These are phyloP conservation scores for Royoungia palumana DNA, from an alignment of 768 basidiomycete genomes.

Conservation along the genomic window DNA sequence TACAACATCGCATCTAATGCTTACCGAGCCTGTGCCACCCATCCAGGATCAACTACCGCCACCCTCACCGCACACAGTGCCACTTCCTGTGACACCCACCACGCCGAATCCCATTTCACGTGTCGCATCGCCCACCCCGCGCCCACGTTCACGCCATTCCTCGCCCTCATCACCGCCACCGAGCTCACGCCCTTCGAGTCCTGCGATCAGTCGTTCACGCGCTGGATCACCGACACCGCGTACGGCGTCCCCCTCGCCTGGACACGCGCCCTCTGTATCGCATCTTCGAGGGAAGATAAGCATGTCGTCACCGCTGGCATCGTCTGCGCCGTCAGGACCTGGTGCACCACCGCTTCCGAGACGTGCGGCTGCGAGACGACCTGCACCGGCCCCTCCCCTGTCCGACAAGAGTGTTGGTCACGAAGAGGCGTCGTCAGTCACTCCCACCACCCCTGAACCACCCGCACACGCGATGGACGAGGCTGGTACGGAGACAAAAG, in stretches of 20 bases:
- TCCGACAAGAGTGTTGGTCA: neutral
- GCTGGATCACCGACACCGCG: constrained; percentile 22
- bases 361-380: constrained; percentile 55
- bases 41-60: constrained; percentile 9
- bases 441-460: neutral
- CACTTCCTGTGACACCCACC: constrained; percentile 27
- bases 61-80: constrained; percentile 18
- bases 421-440: constrained; percentile 1
- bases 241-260: constrained; percentile 12
- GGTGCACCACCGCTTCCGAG: constrained; percentile 59
- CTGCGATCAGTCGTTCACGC: constrained; percentile 23
- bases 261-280: neutral
- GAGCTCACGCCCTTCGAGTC: constrained; percentile 30
- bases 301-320: constrained; percentile 30
- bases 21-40: constrained; percentile 8
- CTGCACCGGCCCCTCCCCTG: constrained; percentile 28
- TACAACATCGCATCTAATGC: neutral
- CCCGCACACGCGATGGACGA: neutral
- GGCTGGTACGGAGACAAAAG: constrained; percentile 5
- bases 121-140: constrained; percentile 18
- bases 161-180: constrained; percentile 28
- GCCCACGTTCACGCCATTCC: constrained; percentile 34
- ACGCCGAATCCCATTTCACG: constrained; percentile 25
- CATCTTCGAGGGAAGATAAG: constrained; percentile 18
- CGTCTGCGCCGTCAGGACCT: constrained; percentile 29